Percentiles rank a stretch among this genome's conserved stretches.
phyloP scores from a whole-genome alignment of 192 early-diverging fungal genomes.

The Chytriomyces hyalinus region DNA sequence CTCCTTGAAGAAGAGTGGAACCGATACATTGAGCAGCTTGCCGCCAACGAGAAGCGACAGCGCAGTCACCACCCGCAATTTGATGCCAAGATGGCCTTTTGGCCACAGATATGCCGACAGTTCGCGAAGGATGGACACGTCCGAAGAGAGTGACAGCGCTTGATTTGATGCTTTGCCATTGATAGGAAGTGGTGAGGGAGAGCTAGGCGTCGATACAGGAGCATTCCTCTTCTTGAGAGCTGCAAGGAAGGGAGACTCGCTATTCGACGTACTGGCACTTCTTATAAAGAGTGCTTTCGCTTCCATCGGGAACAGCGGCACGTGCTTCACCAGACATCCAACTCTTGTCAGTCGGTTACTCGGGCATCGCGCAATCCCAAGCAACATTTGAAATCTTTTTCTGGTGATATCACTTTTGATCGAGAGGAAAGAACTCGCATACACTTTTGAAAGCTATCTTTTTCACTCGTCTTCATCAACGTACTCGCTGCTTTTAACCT shows the following conservation, averaged over 20 bases:
- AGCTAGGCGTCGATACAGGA: no score
- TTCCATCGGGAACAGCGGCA: no score
- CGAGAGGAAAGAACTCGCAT: not conserved
- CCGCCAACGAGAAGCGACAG: slow-evolving; percentile 73
- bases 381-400: no score
- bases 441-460: not conserved
- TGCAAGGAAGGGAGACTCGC: no score
- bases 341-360: no score
- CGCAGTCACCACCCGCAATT: slow-evolving; percentile 85
- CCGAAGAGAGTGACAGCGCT: slow-evolving; percentile 23
- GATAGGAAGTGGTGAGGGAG: no score
- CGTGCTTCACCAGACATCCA: no score
- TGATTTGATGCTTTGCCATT: no score
- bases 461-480: slow-evolving; percentile 23
- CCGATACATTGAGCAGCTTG: slow-evolving; percentile 86
- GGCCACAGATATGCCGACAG: slow-evolving; percentile 90
- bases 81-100: slow-evolving; percentile 80
- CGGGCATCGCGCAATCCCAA: no score
- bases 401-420: not conserved
- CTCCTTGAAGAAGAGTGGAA: slow-evolving; percentile 95
- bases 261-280: no score
- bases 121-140: slow-evolving; percentile 74
- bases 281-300: no score
- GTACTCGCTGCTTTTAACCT: slow-evolving; percentile 24
- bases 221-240: no score